These are phyloP conservation scores for Mycothermus thermophilus DNA, from an alignment of 495 filamentous ascomycete species.

Conservation along the genomic window DNA sequence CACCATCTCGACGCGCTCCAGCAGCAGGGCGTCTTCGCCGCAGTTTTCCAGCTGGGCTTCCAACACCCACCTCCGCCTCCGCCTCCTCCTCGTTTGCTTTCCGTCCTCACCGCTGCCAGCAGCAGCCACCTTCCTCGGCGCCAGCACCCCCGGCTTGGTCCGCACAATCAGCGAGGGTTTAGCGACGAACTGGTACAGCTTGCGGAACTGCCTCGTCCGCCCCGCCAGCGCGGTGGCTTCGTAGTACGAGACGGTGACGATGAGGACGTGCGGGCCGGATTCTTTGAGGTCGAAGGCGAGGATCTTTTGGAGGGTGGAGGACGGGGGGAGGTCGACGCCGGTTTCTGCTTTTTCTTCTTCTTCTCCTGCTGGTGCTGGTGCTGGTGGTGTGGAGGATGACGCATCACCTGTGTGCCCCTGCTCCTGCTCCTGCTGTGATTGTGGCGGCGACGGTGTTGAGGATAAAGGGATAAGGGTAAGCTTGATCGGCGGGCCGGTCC, in stretches of 20 bases:
- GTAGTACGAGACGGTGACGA: constrained; percentile 88
- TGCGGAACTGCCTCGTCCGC: constrained; percentile 74
- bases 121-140: too few relatives aligned
- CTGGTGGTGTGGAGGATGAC: constrained; percentile 2
- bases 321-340: constrained; percentile 43
- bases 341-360: constrained; percentile 13
- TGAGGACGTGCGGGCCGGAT: constrained; percentile 83
- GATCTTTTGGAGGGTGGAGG: constrained; percentile 67
- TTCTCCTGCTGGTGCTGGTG: too few relatives aligned
- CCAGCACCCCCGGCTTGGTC: constrained; percentile 63
- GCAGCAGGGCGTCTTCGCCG: constrained; percentile 49
- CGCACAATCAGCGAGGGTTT: constrained; percentile 78
- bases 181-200: constrained; percentile 92
- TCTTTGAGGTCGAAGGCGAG: constrained; percentile 81
- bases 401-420: too few relatives aligned
- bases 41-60: constrained; percentile 95
- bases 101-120: too few relatives aligned
- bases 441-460: neutral
- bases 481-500: constrained; percentile 16
- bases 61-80: constrained; percentile 41
- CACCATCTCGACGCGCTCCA: constrained; percentile 43
- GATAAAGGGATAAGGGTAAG: constrained; percentile 8
- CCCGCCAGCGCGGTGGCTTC: constrained; percentile 50
- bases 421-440: neutral
- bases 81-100: constrained; percentile 2